Evolutionary conservation across 768 basidiomycete genomes (phyloP), one percentile per base, ranked within the genome.

Genomic region (Auricularia sp.): DNA sequence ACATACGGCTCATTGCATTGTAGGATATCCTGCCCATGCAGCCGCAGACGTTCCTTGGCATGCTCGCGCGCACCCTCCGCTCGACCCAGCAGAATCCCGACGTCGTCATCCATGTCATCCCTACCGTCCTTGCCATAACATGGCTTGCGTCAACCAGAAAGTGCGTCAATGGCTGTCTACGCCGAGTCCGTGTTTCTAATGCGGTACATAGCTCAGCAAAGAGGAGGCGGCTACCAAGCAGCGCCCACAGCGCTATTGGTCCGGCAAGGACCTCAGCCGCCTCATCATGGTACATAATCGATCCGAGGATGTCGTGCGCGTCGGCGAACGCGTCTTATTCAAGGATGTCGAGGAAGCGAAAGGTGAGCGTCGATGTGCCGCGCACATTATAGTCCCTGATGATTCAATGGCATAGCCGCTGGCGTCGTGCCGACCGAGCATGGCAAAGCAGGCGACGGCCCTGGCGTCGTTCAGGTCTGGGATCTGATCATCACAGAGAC

Each of bases 81-180:
- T 74, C 71, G 51, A 76, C 72, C 35, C 80, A 79, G 61, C 77
- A 77, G 56, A 67, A 82, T n/a, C 79, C 83, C 61, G 79, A 72
- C 61, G 76, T 76, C 1, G 87, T 93, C 35, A 77, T 93, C 42
- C 80, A 83, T 29, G 81, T 93, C 34, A 84, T 82, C 66, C 91
- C 91, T 65, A 88, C 84, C 16, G 87, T 89, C 47, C 83, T 93
- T 66, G 90, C 88, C 14, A 77, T 96, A 58, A 82, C 86, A 60
- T 96, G 93, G 93, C 79, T 93, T 3, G 93, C 91, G 77, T 96
- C 62, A 93, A 92, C 67, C 93, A 96, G 93, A 91, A 71, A 63
- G 85, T 72, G 36, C 14, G 23, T n/a, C 36, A 7, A 16, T 21
- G 47, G 7, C 6, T 1, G 10, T 5, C 18, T 6, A 8, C 21